Percentiles rank a stretch among this genome's conserved stretches.
Conservation (phyloP, 208 protist genomes). For the Spongospora subterranea region DNA sequence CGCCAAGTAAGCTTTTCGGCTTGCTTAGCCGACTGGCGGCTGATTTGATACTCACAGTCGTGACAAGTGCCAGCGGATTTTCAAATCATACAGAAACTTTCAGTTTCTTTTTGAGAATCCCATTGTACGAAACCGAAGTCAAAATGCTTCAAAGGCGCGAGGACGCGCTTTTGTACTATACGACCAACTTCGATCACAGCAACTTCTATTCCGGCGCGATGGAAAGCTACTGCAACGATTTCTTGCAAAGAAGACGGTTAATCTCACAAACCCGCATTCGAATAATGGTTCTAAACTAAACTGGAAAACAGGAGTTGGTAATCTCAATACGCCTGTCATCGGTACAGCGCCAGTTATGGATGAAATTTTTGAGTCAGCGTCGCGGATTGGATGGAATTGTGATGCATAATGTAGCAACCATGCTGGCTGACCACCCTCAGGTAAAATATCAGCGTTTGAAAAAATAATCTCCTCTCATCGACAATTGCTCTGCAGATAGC, state of each 20-base stretch:
- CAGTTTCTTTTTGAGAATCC: not conserved
- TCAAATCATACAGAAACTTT: not conserved
- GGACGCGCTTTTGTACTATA: slow-evolving; percentile 40
- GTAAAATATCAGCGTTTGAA: not conserved
- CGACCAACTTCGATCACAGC: not conserved
- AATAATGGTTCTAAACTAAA: not conserved
- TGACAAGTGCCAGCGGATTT: not conserved
- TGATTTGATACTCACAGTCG: not conserved
- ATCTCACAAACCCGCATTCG: not conserved
- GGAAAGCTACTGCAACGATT: not conserved
- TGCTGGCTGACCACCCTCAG: slow-evolving; percentile 16
- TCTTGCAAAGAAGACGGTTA: not conserved
- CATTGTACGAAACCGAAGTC: not conserved
- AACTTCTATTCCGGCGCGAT: slow-evolving; percentile 4
- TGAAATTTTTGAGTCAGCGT: not conserved
- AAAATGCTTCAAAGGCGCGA: not conserved
- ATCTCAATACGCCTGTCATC: slow-evolving; percentile 9
- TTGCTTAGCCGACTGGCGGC: not conserved
- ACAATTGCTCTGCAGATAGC: slow-evolving; percentile 39
- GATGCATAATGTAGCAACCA: slow-evolving; percentile 14
- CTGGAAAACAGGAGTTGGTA: not conserved
- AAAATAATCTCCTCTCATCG: not conserved
- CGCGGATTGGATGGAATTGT: not conserved
- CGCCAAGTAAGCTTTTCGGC: not conserved
- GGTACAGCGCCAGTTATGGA: not conserved